phyloP scores from a whole-genome alignment of 2,329 filamentous ascomycete species.

The Periconia sp. region DNA sequence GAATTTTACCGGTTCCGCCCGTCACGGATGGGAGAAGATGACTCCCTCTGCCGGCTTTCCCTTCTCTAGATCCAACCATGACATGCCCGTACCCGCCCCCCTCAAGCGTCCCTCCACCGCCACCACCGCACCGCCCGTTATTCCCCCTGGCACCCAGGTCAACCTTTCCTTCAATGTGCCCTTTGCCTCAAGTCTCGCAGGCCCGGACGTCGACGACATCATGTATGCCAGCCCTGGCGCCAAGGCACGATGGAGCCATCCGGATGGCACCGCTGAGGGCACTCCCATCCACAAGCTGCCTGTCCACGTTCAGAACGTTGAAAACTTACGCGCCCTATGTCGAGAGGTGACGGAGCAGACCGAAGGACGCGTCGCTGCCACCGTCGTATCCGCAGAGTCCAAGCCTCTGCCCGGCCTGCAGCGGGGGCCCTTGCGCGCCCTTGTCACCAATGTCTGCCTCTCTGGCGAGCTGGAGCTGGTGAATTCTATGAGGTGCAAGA shows the following conservation, averaged over 20 bases:
- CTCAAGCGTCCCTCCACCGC: conserved; percentile 59
- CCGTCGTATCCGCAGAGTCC: conserved; percentile 79
- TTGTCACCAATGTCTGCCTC: conserved; percentile 82
- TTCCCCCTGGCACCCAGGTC: conserved; percentile 74
- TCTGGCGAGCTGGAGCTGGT: conserved; percentile 86
- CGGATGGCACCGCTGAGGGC: conserved; percentile 81
- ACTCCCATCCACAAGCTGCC: conserved; percentile 86
- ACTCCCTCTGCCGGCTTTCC: conserved; percentile 63
- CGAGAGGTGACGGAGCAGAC: conserved; percentile 72
- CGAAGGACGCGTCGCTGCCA: conserved; percentile 71
- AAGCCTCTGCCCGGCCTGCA: conserved; percentile 59
- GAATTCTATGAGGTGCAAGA: conserved; percentile 83
- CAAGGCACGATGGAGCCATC: conserved; percentile 89
- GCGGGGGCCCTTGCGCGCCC: conserved; percentile 51
- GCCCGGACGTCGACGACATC: conserved; percentile 92
- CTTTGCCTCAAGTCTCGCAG: conserved; percentile 87
- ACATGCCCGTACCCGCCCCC: conserved; percentile 54
- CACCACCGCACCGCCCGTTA: conserved; percentile 58
- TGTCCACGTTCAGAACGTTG: conserved; percentile 86
- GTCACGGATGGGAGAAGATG: conserved; percentile 70
- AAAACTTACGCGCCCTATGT: conserved; percentile 77
- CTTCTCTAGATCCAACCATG: conserved; percentile 62
- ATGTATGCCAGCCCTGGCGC: conserved; percentile 88
- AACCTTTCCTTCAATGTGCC: conserved; percentile 97
- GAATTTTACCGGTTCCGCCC: conserved; percentile 66